Base-by-base conservation (phyloP, 164 flowering plant species). In the Piper longum region DNA sequence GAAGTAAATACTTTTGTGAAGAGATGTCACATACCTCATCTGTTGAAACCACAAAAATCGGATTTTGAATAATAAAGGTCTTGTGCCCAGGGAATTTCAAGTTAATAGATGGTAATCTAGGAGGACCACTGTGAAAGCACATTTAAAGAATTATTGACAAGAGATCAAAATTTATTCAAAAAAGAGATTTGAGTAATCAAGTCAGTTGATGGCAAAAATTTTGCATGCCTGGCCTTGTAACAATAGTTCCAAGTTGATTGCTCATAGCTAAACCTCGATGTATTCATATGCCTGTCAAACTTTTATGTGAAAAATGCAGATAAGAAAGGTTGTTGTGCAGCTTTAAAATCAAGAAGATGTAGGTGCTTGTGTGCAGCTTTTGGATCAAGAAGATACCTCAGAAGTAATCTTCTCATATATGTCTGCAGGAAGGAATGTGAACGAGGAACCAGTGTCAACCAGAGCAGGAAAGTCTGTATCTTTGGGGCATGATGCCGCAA, bases 401-500 rank as follows among this genome's bases (percentile, higher is more conserved):
- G 54, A 41, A 19, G 77, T 76, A 67, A 89, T 79, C 65, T 59
- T 79, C 64, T 81, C 69, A 69, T 76, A 92, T 1, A 80, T 77
- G 45, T 74, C 71, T 63, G 67, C 66, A 12, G 98, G 98, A 67
- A 93, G 83, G 76, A 67, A 85, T 52, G 97, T 86, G 78, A 89
- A 93, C 13, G 98, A 89, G 59, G 91, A 64, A 54, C 98, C 98
- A 81, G 86, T 89, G 64, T 93, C 98, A 64, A 93, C 72, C 56
- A 77, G 72, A 52, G 89, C 86, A 62, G 64, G 73, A 70, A 89
- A 88, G 63, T 73, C 72, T 56, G 87, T 74, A 65, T 78, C 75
- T 70, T 84, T 75, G 40, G 77, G 74, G 76, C 97, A 89, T 42
- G 82, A 70, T 67, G 61, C 77, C 18, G 79, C 87, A 69, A 92